Base-by-base conservation (phyloP, 192 early-diverging fungal genomes). In the Chytriomyces sp. region DNA sequence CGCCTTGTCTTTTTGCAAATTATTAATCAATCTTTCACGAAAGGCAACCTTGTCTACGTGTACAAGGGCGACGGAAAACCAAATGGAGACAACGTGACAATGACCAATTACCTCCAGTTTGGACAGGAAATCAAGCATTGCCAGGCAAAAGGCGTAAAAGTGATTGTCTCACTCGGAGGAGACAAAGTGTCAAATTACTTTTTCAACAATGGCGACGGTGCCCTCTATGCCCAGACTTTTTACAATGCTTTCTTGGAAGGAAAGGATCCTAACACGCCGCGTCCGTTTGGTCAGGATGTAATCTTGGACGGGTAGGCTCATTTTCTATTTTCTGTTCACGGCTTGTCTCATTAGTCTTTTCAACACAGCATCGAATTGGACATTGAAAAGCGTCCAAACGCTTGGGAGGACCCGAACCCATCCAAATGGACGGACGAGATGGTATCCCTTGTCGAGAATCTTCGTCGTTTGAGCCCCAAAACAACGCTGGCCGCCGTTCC, bases 351-450 rank as follows among this genome's bases (percentile, higher is more conserved):
- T n/a, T n/a, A n/a, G n/a, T n/a, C n/a, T n/a, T n/a, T n/a, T n/a
- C n/a, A n/a, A n/a, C n/a, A n/a, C n/a, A n/a, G 62, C 1, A 64
- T 64, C 37, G 62, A 64, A 8, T 30, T 64, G 19, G 62, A 64
- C 39, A 26, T 64, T 26, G 62, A 64, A 25, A 64, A 64, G 40
- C 25, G 34, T 41, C 28, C 25, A n/a, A 49, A 49, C 44, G 44
- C 14, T 22, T 49, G 22, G 17, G 44, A 49, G 0, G 44, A 49
- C 44, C 44, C 44, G 1, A 64, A 39, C 22, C 62, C 62, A 40
- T 25, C 62, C 7, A 38, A 30, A 5, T 64, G 62, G 62, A 64
- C 37, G 2, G 39, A 38, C 39, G 62, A 64, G 34, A 64, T 64
- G 62, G 34, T 64, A n/a, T 28, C n/a, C 8, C 34, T 64, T 64